A percentile compares a stretch with the other conserved stretches of the same genome.
Evolutionary conservation across 768 basidiomycete genomes (phyloP).

Genomic region (Fomitopsis serialis): DNA sequence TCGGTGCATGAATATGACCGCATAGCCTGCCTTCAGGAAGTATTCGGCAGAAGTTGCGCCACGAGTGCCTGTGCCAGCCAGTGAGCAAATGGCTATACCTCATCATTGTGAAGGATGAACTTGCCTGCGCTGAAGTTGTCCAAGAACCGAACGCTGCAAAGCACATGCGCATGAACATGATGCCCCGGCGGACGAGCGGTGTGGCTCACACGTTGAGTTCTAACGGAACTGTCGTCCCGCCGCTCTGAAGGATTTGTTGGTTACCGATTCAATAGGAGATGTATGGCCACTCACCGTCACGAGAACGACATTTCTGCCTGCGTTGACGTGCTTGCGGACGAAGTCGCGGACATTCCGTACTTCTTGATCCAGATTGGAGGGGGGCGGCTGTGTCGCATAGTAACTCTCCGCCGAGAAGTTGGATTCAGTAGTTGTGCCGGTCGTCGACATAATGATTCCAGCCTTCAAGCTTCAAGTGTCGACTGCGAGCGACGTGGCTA

Average conservation of each 20-base stretch:
- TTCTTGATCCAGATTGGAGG: conserved; percentile 65
- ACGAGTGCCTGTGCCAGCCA: conserved; percentile 65
- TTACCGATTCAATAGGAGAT: background rate
- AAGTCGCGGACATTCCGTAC: conserved; percentile 63
- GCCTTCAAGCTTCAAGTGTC: no score
- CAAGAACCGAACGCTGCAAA: conserved; percentile 87
- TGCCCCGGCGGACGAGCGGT: conserved; percentile 4
- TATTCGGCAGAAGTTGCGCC: conserved; percentile 98
- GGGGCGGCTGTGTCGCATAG: conserved; percentile 83
- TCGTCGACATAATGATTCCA: no score
- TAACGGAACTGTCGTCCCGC: conserved; percentile 95
- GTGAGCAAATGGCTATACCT: background rate
- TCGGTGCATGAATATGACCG: conserved; percentile 97
- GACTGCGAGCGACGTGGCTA: no score
- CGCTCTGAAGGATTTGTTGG: conserved; percentile 55
- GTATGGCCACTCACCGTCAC: conserved; percentile 69
- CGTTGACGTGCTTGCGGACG: conserved; percentile 56
- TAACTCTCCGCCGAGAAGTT: conserved; percentile 85
- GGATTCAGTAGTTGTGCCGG: background rate
- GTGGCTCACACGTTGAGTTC: conserved; percentile 95
- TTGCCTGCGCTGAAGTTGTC: conserved; percentile 97
- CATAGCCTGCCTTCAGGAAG: conserved; percentile 90
- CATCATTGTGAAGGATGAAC: conserved; percentile 18
- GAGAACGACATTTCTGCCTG: conserved; percentile 77
- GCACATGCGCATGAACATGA: conserved; percentile 15